Percentiles rank a stretch among this genome's conserved stretches.
phyloP scores from a whole-genome alignment of 2,329 filamentous ascomycete genomes.

The Hymenotorrendiella dingleyae region DNA sequence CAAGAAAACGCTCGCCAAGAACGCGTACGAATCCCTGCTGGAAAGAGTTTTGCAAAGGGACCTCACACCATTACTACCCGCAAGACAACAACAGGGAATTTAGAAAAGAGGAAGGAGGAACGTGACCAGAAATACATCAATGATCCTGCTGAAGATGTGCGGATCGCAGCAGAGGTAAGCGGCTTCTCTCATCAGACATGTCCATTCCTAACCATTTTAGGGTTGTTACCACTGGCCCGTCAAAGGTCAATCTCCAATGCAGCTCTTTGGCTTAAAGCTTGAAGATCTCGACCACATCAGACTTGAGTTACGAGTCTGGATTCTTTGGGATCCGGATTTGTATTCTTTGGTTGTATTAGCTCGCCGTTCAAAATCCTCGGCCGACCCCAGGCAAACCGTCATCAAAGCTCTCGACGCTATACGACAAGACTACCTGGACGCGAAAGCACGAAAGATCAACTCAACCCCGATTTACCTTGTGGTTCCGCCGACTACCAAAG shows the following conservation, averaged over 20 bases:
- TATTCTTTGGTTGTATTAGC: slow-evolving; percentile 15
- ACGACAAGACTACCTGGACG: slow-evolving; percentile 16
- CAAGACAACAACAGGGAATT: neutral
- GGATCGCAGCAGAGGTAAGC: neutral
- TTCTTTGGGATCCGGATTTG: slow-evolving; percentile 10
- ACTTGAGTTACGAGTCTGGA: slow-evolving; percentile 15
- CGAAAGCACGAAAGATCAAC: slow-evolving; percentile 13
- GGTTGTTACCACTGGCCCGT: slow-evolving; percentile 23
- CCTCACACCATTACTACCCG: neutral
- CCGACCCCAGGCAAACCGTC: slow-evolving; percentile 6
- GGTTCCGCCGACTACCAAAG: slow-evolving; percentile 17
- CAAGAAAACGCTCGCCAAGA: neutral
- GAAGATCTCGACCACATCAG: slow-evolving; percentile 20
- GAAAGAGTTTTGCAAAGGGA: neutral
- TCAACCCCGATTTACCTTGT: slow-evolving; percentile 22
- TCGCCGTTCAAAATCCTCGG: neutral
- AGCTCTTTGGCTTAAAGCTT: slow-evolving; percentile 15
- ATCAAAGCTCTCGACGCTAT: slow-evolving; percentile 18
- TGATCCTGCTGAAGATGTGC: neutral
- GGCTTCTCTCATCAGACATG: no score
- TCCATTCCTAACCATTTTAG: neutral
- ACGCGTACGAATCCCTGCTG: neutral
- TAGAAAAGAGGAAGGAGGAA: neutral
- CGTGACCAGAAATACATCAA: neutral
- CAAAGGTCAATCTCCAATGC: slow-evolving; percentile 5